Evolutionary conservation across 768 basidiomycete genomes (phyloP), one percentile per base, ranked within the genome.

Genomic region (Tricholoma matsutake): DNA sequence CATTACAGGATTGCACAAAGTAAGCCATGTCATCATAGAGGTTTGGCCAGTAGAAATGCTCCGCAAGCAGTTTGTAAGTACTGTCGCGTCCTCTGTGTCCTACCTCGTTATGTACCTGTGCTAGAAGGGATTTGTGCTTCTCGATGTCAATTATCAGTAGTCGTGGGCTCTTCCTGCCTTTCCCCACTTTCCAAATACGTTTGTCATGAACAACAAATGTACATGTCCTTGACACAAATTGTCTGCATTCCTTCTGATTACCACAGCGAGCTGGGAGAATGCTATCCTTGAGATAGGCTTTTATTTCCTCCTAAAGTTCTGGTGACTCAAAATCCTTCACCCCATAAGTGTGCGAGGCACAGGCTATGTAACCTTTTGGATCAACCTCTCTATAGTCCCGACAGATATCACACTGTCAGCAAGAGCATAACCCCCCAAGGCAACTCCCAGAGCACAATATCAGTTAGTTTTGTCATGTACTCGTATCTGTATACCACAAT

Each of bases 151-250:
- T 57, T 6, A 76, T 67, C 1, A 75, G 71, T 0, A 74, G 63
- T 8, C 67, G 47, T 18, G 73, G 74, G 2, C 55, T 59, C n/a
- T 32, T 4, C 4, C 57, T 58, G 10, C 58, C 62, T 34, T 64
- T 67, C 6, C 64, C 59, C 0, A 52, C 35, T 5, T 32, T n/a
- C 68, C 67, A 73, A 0, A 75, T 53, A 1, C 62, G 41, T 10
- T 63, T 57, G 16, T 68, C 63, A 18, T 64, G 56, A 7, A 70
- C 13, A 10, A 72, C 65, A 54, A 65, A 61, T 25, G 67, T 72
- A 0, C 35, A 20, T 0, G 52, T 31, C 11, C 20, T 16, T 11
- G 35, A 16, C 16, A 61, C n/a, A 31, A 61, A 61, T 11, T 25
- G 13, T 6, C 6, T 16, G 9, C 51, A 32, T 4, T 28, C 35